phyloP scores from a whole-genome alignment of 1,284 basidiomycete genomes.

The Fomitopsis pinicola region DNA sequence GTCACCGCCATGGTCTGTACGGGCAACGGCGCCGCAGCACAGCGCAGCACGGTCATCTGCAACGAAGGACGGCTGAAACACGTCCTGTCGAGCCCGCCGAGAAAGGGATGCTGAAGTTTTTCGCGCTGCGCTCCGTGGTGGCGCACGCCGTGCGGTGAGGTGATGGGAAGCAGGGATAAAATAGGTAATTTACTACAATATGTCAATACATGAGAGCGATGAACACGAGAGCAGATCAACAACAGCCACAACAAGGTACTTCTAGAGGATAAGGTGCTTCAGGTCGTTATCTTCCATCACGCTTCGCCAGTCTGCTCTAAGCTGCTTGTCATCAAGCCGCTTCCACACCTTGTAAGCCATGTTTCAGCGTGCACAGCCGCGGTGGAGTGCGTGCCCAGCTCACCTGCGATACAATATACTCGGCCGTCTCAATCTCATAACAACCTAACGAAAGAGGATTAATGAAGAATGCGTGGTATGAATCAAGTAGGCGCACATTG shows the following conservation, averaged over 20 bases:
- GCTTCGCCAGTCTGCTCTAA: constrained; percentile 34
- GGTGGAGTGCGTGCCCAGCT: constrained; percentile 21
- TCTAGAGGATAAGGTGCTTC: constrained; percentile 28
- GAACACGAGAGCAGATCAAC: background rate
- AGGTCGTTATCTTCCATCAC: constrained; percentile 37
- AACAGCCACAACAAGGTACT: background rate
- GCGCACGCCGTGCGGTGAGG: background rate
- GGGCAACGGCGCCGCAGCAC: background rate
- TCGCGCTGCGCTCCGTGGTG: background rate
- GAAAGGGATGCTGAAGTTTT: background rate
- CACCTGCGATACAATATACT: constrained; percentile 40
- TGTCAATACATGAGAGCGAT: background rate
- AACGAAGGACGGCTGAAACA: background rate
- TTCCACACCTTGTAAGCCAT: constrained; percentile 32
- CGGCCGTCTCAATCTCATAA: constrained; percentile 49
- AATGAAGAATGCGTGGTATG: constrained; percentile 5
- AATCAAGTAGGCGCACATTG: constrained; percentile 15
- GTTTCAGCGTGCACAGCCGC: constrained; percentile 9
- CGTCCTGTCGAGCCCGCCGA: background rate
- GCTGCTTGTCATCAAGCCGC: constrained; percentile 32
- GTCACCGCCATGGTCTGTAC: background rate
- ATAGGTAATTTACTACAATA: background rate
- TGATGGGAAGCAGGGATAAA: background rate
- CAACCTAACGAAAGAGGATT: constrained; percentile 22
- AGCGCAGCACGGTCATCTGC: background rate